phyloP scores from a whole-genome alignment of 2,329 filamentous ascomycete species.

The Coccinonectria pachysandricola region DNA sequence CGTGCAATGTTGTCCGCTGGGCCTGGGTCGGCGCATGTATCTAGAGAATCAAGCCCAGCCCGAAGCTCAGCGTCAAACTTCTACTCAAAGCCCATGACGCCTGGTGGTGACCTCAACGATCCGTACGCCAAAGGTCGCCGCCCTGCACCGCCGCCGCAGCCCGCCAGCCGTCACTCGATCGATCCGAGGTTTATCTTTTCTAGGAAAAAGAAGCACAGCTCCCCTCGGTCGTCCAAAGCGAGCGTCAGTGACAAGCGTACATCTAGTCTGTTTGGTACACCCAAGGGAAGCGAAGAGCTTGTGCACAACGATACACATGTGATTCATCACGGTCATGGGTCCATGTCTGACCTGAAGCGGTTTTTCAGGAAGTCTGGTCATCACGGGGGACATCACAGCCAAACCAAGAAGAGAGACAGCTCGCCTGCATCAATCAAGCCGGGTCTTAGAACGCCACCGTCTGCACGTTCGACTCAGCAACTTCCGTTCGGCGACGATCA shows the following conservation, averaged over 20 bases:
- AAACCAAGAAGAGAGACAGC: constrained; percentile 60
- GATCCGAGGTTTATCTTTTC: constrained; percentile 81
- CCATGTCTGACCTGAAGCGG: constrained; percentile 92
- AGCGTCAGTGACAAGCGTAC: constrained; percentile 45
- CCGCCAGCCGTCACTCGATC: constrained; percentile 50
- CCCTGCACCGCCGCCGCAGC: constrained; percentile 51
- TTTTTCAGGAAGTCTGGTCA: constrained; percentile 78
- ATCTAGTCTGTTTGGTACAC: constrained; percentile 28
- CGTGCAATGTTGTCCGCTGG: constrained; percentile 44
- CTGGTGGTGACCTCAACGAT: constrained; percentile 69
- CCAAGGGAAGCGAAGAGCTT: constrained; percentile 26
- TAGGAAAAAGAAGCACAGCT: constrained; percentile 56
- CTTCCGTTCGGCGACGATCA: constrained; percentile 94
- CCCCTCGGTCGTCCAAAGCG: constrained; percentile 42
- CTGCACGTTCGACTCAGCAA: constrained; percentile 42
- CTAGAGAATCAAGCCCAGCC: constrained; percentile 55
- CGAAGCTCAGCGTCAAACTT: constrained; percentile 50
- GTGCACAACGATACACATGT: constrained; percentile 17
- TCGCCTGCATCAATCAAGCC: constrained; percentile 49
- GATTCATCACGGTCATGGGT: constrained; percentile 45
- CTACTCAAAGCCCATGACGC: constrained; percentile 68
- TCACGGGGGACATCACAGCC: no score
- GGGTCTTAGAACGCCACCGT: constrained; percentile 36
- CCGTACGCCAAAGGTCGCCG: constrained; percentile 79
- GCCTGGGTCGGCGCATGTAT: constrained; percentile 44